phyloP scores from a whole-genome alignment of 2,329 filamentous ascomycete genomes.

The Dothiorella sarmentorum region DNA sequence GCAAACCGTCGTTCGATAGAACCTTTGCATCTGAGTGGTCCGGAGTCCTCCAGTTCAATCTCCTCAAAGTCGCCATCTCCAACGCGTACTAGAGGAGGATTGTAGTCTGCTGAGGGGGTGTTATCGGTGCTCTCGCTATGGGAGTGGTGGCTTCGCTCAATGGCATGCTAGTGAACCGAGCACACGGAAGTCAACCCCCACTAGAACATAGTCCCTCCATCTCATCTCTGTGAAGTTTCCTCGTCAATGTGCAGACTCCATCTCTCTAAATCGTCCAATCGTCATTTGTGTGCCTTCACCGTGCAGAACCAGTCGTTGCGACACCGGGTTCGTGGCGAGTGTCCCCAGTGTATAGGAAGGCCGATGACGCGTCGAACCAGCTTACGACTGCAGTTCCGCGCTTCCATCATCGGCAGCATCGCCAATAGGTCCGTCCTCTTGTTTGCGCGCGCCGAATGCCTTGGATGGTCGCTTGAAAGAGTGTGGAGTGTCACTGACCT shows the following conservation, averaged over 20 bases:
- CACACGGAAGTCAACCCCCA: conserved; percentile 7
- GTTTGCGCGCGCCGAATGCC: background rate
- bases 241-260: conserved; percentile 7
- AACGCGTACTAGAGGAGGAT: background rate
- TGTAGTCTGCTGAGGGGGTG: background rate
- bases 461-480: background rate
- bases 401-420: background rate
- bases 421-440: background rate
- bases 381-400: background rate
- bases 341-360: background rate
- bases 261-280: background rate
- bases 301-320: background rate
- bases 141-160: conserved; percentile 12
- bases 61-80: background rate
- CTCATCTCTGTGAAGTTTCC: background rate
- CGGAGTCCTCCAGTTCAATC: background rate
- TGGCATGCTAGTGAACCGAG: conserved; percentile 15
- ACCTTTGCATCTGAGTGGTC: background rate
- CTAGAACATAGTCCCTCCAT: conserved; percentile 12
- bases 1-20: background rate
- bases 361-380: background rate
- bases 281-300: background rate
- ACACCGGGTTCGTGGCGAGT: background rate
- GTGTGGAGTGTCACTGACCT: conserved; percentile 53
- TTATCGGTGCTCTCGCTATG: background rate